Base-by-base conservation (phyloP, 2,329 filamentous ascomycete species). In the Furcasterigmium sp. region DNA sequence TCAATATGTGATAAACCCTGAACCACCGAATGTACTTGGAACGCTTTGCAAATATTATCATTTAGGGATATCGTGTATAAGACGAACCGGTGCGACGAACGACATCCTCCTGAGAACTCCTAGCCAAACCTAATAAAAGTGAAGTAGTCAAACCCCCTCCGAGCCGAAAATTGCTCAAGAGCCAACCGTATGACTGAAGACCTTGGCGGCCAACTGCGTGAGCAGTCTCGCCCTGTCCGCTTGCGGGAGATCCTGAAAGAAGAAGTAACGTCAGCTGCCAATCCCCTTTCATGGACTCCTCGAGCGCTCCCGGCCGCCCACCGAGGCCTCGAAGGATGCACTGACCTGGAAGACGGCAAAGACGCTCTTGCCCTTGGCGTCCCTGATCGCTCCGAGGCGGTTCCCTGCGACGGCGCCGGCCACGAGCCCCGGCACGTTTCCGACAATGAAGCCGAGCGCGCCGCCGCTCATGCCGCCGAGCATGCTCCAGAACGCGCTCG, bases 331-430 rank as follows among this genome's bases (percentile, higher is more conserved):
- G 43, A 51, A 21, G 38, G 37, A 41, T 19, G 36, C 44, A 58
- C 63, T 64, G 55, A 72, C 73, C 68, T 78, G 82, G 62, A 91
- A 97, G 14, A 96, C 93, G 21, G 82, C 75, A 64, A 94, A 97
- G 6, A 98, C 93, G 59, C 88, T 95, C 82, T 96, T 97, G 18
- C 91, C 91, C 66, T 83, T 90, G 25, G 86, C 82, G 67, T 98
- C 93, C 44, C 93, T 75, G 17, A 98, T 80, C 7, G 88, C 87
- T 1, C 93, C 93, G n/a, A 97, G 67, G 41, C 91, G 70, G 66
- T 96, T 97, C 10, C 93, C 93, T 1, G 91, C 91, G 3, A 96
- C 91, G 3, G 88, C 89, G 3, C 93, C 93, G 1, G 91, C 91
- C 29, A 97, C 64, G 56, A 91, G 76, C 0, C 93, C 93, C 0